phyloP scores from a whole-genome alignment of 148 eudicot species.

The Rhododendron simsii region DNA sequence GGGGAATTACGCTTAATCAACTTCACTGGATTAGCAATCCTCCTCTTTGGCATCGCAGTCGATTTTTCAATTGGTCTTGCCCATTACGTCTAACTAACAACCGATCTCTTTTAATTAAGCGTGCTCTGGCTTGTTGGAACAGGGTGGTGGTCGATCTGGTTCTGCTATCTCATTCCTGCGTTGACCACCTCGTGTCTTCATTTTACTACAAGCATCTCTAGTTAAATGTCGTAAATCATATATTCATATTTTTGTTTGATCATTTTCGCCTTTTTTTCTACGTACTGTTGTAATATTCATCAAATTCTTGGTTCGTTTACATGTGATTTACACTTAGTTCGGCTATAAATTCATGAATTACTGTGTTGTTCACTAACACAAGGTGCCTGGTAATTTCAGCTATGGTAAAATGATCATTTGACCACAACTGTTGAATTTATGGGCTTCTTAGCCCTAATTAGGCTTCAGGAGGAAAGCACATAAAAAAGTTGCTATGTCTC shows the following conservation, averaged over 20 bases:
- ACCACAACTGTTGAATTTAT: no score
- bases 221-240: background rate
- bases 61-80: constrained; percentile 55
- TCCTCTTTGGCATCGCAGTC: constrained; percentile 65
- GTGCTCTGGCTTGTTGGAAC: background rate
- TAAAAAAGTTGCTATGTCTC: no score
- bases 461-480: no score
- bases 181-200: no score
- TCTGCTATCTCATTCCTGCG: no score
- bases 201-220: background rate
- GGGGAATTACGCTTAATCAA: constrained; percentile 52
- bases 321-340: no score
- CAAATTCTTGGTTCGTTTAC: background rate
- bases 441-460: no score
- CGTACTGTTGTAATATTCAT: background rate
- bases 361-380: no score
- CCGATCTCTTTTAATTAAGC: background rate
- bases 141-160: no score
- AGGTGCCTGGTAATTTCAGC: no score
- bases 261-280: background rate
- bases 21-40: constrained; percentile 51
- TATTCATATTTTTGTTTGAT: background rate
- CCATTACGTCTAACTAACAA: background rate
- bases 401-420: no score
- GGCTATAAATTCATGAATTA: no score